Evolutionary conservation across 2,329 filamentous ascomycete genomes (phyloP).

Genomic region (Raffaelea deltoideospora): DNA sequence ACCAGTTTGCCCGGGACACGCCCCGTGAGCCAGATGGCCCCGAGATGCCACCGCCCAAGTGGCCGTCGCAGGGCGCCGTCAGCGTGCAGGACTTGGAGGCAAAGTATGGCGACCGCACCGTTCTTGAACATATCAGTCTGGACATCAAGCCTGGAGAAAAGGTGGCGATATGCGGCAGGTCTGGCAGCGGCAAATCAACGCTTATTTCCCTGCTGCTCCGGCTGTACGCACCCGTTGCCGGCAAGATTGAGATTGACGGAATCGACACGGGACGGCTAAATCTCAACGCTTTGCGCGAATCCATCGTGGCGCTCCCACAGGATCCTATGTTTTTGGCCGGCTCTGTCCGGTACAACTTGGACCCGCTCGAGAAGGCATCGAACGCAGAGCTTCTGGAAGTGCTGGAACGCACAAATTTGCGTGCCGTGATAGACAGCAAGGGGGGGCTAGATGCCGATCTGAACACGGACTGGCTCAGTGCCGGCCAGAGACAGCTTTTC

Average conservation of each 20-base stretch:
- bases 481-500: conserved; percentile 34
- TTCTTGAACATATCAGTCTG: conserved; percentile 12
- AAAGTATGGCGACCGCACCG: conserved; percentile 2
- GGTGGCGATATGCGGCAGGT: conserved; percentile 19
- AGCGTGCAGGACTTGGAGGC: conserved; percentile 1
- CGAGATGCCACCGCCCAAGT: conserved; percentile 1
- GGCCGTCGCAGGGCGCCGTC: conserved; percentile 1
- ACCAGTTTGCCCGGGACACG: conserved; percentile 3
- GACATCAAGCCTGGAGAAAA: conserved; percentile 16
- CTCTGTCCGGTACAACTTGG: conserved; percentile 31
- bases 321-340: conserved; percentile 33
- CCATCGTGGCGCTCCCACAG: conserved; percentile 30
- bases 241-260: conserved; percentile 28
- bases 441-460: conserved; percentile 23
- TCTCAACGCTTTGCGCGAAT: conserved; percentile 11
- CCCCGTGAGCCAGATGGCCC: conserved; percentile 1
- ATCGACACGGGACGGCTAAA: conserved; percentile 18
- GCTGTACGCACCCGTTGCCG: conserved; percentile 26
- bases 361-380: conserved; percentile 22
- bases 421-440: conserved; percentile 17
- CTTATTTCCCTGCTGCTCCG: conserved; percentile 26
- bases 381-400: conserved; percentile 16
- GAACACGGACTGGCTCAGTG: conserved; percentile 16
- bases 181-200: conserved; percentile 15
- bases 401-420: conserved; percentile 9